Evolutionary conservation across 2,329 filamentous ascomycete species (phyloP).

Genomic region (Stagonosporopsis vannaccii): DNA sequence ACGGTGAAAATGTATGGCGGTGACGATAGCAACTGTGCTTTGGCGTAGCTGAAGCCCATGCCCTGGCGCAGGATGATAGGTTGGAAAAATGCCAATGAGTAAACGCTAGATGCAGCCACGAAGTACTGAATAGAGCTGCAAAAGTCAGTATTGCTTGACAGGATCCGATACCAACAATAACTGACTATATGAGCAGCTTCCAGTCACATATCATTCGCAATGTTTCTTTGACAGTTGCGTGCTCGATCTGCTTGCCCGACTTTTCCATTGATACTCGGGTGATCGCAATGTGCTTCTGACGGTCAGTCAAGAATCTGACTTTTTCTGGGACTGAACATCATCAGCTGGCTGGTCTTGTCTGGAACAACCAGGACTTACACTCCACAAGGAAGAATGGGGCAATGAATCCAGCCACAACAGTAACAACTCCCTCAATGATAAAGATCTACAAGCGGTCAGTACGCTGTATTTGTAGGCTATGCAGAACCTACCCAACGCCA

Average conservation of each 20-base stretch:
- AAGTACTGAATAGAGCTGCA: slow-evolving; percentile 39
- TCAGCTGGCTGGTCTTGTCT: not conserved
- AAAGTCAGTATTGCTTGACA: slow-evolving; percentile 2
- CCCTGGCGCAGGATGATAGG: slow-evolving; percentile 37
- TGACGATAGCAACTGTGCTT: slow-evolving; percentile 32
- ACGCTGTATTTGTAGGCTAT: not conserved
- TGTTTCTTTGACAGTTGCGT: slow-evolving; percentile 32
- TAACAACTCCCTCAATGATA: slow-evolving; percentile 33
- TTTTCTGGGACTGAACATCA: slow-evolving; percentile 31
- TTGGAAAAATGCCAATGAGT: slow-evolving; percentile 34
- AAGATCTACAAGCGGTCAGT: slow-evolving; percentile 22
- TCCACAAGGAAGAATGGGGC: slow-evolving; percentile 37
- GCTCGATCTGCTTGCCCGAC: slow-evolving; percentile 28
- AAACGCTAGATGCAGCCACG: slow-evolving; percentile 36
- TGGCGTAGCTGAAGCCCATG: slow-evolving; percentile 35
- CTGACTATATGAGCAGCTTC: slow-evolving; percentile 40
- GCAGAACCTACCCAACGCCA: slow-evolving; percentile 34
- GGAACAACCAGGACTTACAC: slow-evolving; percentile 16
- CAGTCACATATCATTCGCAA: slow-evolving; percentile 38
- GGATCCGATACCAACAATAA: not conserved
- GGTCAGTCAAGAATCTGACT: slow-evolving; percentile 36
- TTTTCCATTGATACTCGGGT: slow-evolving; percentile 38
- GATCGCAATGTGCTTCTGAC: slow-evolving; percentile 36
- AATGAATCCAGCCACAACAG: slow-evolving; percentile 26
- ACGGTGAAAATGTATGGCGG: slow-evolving; percentile 35